Conservation (phyloP, 305 asterid species). For the Rubia peregrina region DNA sequence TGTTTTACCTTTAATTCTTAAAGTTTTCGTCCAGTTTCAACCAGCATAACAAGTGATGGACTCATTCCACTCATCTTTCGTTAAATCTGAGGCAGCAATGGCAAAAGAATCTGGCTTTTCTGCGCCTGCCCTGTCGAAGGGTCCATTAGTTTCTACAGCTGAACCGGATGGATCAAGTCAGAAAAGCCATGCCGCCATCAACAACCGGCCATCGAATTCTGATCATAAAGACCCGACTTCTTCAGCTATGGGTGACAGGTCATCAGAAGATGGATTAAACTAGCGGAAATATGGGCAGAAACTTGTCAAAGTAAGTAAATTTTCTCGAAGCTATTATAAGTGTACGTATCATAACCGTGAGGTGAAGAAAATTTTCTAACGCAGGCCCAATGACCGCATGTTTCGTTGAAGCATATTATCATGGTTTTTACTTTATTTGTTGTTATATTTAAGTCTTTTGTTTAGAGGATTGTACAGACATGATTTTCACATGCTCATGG, state of each 20-base stretch:
- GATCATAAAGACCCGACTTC: constrained; percentile 51
- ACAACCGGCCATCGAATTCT: constrained; percentile 40
- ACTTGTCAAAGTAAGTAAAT: constrained; percentile 97
- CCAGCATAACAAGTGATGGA: constrained; percentile 42
- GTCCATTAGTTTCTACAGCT: constrained; percentile 26
- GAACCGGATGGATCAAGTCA: constrained; percentile 39
- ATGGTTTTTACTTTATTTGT: no score
- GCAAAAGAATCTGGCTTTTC: constrained; percentile 25
- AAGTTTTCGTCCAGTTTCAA: constrained; percentile 54
- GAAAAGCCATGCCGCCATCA: constrained; percentile 32
- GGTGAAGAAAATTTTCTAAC: constrained; percentile 90
- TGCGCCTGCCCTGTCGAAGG: constrained; percentile 30
- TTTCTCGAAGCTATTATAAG: constrained; percentile 95
- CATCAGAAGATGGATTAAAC: constrained; percentile 95
- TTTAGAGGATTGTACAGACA: no score
- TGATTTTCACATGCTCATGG: no score
- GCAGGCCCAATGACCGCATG: constrained; percentile 52
- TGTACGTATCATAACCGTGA: constrained; percentile 93
- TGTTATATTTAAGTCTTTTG: no score
- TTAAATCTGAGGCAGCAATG: constrained; percentile 25
- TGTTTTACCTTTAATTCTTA: constrained; percentile 10
- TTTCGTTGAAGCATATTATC: no score
- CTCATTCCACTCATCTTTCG: constrained; percentile 35
- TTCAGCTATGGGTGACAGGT: constrained; percentile 55
- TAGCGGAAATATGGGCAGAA: constrained; percentile 99